Evolutionary conservation across 2,329 filamentous ascomycete genomes (phyloP), one percentile per base, ranked within the genome.

Genomic region (Onygenales sp.): DNA sequence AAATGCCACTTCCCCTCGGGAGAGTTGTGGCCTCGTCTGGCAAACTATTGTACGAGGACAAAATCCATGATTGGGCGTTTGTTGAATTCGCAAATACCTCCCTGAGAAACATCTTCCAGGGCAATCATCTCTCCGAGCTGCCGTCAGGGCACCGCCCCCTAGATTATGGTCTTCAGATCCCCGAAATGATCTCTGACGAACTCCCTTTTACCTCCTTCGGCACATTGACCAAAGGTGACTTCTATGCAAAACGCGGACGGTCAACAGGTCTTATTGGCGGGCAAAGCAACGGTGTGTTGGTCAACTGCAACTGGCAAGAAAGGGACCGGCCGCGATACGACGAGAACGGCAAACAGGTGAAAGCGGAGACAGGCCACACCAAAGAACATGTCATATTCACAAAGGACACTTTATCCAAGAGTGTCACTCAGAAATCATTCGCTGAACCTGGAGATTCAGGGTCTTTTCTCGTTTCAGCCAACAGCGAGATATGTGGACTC

Each of bases 211-310:
- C 21, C 21, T 27, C 21, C 21, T 43, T 55, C 14, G 53, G 47
- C 11, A 43, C n/a, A 14, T 8, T 56, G 11, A 31, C 50, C n/a
- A 33, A 27, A 14, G 55, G 50, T 6, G 27, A 39, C 11, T 58
- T 47, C 45, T 58, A 58, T 48, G 45, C 55, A 42, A 57, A 58
- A 44, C 44, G 4, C 13, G 56, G 55, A 11, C 51, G 55, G 2
- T 51, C 50, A 13, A 57, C 55, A 9, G 52, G 36, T 10, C 32
- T 52, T 14, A 56, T 51, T n/a, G 32, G 32, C 2, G 56, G 54
- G 32, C 47, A 54, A 8, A 56, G 54, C 43, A 55, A 58, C 39
- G 56, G 56, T 27, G 50, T 52, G 7, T 39, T 46, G 35, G 54
- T 49, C 17, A 51, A 51, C 42, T 47, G 52, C 48, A 51, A 50